Conservation (phyloP, 805 yeast genomes). For the Candida sanyiensis region DNA sequence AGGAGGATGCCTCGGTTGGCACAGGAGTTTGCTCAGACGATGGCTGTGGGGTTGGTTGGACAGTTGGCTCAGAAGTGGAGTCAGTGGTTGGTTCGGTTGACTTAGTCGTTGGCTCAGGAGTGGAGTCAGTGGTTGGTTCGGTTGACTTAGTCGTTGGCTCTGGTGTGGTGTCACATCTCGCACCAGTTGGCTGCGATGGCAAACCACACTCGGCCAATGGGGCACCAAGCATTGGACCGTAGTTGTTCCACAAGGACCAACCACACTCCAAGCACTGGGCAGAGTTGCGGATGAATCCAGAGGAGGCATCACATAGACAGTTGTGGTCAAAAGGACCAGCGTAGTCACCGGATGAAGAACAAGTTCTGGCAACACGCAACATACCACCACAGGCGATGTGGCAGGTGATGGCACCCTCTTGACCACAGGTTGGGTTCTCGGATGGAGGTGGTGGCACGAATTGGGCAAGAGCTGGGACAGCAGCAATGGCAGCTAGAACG, state of each 20-base stretch:
- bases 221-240: slow-evolving; percentile 19
- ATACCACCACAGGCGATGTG: slow-evolving; percentile 29
- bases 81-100: not conserved
- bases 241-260: slow-evolving; percentile 31
- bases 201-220: slow-evolving; percentile 17
- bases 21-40: too few relatives aligned
- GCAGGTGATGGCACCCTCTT: slow-evolving; percentile 25
- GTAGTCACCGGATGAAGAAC: slow-evolving; percentile 17
- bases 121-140: not conserved
- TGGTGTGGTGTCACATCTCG: slow-evolving; percentile 9
- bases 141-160: not conserved
- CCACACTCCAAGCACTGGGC: slow-evolving; percentile 31
- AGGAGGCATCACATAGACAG: slow-evolving; percentile 19
- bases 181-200: slow-evolving; percentile 27
- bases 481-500: not conserved
- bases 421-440: slow-evolving; percentile 4
- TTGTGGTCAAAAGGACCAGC: slow-evolving; percentile 6
- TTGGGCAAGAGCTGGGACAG: not conserved
- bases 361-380: slow-evolving; percentile 26
- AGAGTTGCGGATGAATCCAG: slow-evolving; percentile 14
- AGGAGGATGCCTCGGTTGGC: too few relatives aligned
- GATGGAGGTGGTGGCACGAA: too few relatives aligned
- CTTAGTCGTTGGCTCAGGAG: too few relatives aligned
- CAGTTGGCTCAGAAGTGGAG: not conserved
- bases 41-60: too few relatives aligned